Conservation (phyloP, 768 basidiomycete species). For the Galerina marginata region DNA sequence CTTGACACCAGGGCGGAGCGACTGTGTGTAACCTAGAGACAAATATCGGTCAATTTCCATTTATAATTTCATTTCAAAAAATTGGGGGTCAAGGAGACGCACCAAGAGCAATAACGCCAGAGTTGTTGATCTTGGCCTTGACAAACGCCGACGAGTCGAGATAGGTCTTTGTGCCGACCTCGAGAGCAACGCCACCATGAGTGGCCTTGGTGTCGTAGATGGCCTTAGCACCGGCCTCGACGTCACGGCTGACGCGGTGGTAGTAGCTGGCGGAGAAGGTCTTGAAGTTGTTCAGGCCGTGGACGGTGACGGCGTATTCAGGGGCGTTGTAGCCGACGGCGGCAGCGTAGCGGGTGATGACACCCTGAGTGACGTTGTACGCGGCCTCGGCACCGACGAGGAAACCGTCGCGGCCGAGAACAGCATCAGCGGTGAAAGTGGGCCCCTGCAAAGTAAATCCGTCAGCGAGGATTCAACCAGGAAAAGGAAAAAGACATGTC, state of each 20-base stretch:
- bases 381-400: constrained; percentile 94
- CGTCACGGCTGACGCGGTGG: constrained; percentile 90
- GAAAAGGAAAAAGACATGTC: constrained; percentile 14
- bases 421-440: constrained; percentile 95
- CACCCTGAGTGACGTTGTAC: constrained; percentile 95
- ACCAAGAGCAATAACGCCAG: constrained; percentile 89
- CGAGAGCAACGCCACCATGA: constrained; percentile 83
- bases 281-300: constrained; percentile 93
- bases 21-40: constrained; percentile 82
- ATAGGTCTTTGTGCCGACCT: constrained; percentile 94
- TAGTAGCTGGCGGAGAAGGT: constrained; percentile 97
- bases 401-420: constrained; percentile 96
- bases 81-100: constrained; percentile 17
- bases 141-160: constrained; percentile 90
- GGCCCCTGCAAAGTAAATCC: constrained; percentile 68
- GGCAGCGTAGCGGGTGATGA: constrained; percentile 88
- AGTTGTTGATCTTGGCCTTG: constrained; percentile 99
- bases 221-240: constrained; percentile 96
- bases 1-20: constrained; percentile 91
- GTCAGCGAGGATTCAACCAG: constrained; percentile 5
- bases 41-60: not conserved
- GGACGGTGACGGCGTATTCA: constrained; percentile 92
- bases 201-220: constrained; percentile 94
- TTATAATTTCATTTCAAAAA: not conserved
- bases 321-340: constrained; percentile 96